Conservation (phyloP, 306 rosid genomes). For the Casuarina equisetifolia region DNA sequence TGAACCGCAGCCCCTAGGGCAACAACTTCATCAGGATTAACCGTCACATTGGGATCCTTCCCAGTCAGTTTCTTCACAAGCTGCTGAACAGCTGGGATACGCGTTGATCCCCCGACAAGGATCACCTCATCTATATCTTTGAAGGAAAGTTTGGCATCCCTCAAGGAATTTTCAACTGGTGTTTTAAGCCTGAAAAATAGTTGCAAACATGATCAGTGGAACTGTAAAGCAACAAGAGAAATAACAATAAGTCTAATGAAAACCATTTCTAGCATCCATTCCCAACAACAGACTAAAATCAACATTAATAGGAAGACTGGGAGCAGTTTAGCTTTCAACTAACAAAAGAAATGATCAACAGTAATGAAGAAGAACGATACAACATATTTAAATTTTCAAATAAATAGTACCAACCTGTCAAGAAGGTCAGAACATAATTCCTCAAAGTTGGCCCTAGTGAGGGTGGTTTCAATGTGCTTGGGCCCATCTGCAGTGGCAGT, state of each 20-base stretch:
- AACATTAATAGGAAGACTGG: not conserved
- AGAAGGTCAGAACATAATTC: constrained; percentile 91
- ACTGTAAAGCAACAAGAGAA: not conserved
- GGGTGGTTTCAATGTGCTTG: constrained; percentile 92
- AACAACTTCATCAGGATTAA: constrained; percentile 96
- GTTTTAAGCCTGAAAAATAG: constrained; percentile 60
- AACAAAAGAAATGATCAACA: not conserved
- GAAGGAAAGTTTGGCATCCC: constrained; percentile 90
- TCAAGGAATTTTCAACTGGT: constrained; percentile 87
- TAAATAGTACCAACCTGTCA: constrained; percentile 58
- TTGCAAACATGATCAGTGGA: not conserved
- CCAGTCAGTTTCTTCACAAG: constrained; percentile 85
- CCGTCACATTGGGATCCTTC: constrained; percentile 88
- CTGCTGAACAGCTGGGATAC: constrained; percentile 91
- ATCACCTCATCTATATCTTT: constrained; percentile 89
- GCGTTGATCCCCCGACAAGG: constrained; percentile 95
- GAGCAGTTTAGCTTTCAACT: not conserved
- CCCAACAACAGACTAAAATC: not conserved
- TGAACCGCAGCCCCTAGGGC: constrained; percentile 97
- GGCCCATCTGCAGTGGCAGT: constrained; percentile 98
- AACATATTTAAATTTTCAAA: not conserved
- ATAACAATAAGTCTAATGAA: not conserved
- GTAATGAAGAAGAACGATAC: not conserved
- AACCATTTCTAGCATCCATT: not conserved
- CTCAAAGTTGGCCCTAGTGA: constrained; percentile 89